These are phyloP conservation scores for Ogataea saltuana DNA, from an alignment of 805 yeast species.

Conservation along the genomic window DNA sequence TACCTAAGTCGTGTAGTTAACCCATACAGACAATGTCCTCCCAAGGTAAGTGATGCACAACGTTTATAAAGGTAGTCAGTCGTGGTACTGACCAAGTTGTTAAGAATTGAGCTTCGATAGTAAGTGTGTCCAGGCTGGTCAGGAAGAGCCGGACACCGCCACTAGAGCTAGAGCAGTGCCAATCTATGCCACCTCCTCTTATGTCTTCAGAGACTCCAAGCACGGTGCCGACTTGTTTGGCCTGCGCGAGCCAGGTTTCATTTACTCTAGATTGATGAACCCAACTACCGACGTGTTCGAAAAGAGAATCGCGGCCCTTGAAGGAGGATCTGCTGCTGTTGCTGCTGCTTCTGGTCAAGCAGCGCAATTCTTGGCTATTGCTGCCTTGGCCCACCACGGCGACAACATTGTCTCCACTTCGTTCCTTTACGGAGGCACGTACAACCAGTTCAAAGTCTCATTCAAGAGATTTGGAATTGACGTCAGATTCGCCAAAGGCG, in stretches of 20 bases:
- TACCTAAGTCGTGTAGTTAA: no score
- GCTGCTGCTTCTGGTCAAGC: slow-evolving; percentile 97
- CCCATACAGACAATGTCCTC: slow-evolving; percentile 1
- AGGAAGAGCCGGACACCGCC: slow-evolving; percentile 60
- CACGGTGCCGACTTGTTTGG: slow-evolving; percentile 93
- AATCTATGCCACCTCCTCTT: slow-evolving; percentile 89
- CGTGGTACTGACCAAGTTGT: not conserved
- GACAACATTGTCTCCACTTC: slow-evolving; percentile 89
- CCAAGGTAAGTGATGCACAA: slow-evolving; percentile 2
- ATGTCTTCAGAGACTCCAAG: slow-evolving; percentile 80
- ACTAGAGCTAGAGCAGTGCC: slow-evolving; percentile 87
- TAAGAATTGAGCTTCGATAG: slow-evolving; percentile 78
- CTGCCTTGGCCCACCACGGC: slow-evolving; percentile 82
- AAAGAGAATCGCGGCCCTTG: slow-evolving; percentile 88
- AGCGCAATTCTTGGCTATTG: slow-evolving; percentile 84
- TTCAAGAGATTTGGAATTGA: slow-evolving; percentile 84
- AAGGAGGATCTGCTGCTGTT: slow-evolving; percentile 87
- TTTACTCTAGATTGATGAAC: slow-evolving; percentile 87
- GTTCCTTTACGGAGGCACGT: slow-evolving; percentile 92
- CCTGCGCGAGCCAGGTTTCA: slow-evolving; percentile 77
- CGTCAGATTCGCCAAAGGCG: slow-evolving; percentile 82
- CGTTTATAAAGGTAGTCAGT: no score
- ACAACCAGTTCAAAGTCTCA: slow-evolving; percentile 90
- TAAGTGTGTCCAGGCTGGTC: slow-evolving; percentile 94
- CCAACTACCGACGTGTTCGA: slow-evolving; percentile 94